Conservation (phyloP, 805 yeast species). For the Priceomyces haplophilus region DNA sequence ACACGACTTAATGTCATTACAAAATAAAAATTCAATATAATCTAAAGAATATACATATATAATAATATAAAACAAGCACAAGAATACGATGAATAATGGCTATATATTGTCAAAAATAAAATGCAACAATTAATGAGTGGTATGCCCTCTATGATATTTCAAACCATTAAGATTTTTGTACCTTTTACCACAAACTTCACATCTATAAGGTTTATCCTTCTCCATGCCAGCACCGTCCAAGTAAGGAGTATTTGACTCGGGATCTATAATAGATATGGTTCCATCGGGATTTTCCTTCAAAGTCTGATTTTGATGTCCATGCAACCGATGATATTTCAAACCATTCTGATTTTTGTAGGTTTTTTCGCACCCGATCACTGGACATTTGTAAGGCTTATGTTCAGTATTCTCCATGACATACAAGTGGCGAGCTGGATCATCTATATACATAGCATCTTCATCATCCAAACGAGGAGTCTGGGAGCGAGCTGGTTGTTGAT, state of each 20-base stretch:
- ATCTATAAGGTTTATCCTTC: slow-evolving; percentile 96
- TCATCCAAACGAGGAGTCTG: slow-evolving; percentile 46
- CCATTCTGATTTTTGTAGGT: slow-evolving; percentile 98
- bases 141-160: slow-evolving; percentile 95
- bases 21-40: background rate
- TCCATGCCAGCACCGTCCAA: slow-evolving; percentile 94
- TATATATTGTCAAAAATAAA: background rate
- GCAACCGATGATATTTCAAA: slow-evolving; percentile 88
- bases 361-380: slow-evolving; percentile 97
- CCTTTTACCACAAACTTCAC: slow-evolving; percentile 97
- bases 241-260: slow-evolving; percentile 82
- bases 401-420: slow-evolving; percentile 91
- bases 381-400: slow-evolving; percentile 94
- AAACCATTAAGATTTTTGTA: slow-evolving; percentile 94
- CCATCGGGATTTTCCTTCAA: slow-evolving; percentile 91
- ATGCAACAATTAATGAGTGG: slow-evolving; percentile 66
- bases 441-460: slow-evolving; percentile 76
- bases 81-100: background rate
- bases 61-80: slow-evolving; percentile 1
- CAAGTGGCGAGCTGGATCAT: slow-evolving; percentile 93
- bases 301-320: slow-evolving; percentile 96
- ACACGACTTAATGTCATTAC: background rate
- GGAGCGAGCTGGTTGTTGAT: slow-evolving; percentile 14
- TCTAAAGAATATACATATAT: slow-evolving; percentile 1
- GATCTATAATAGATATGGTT: slow-evolving; percentile 87